Base-by-base conservation (phyloP, 257 asterid species). In the Marsdenia floribunda region DNA sequence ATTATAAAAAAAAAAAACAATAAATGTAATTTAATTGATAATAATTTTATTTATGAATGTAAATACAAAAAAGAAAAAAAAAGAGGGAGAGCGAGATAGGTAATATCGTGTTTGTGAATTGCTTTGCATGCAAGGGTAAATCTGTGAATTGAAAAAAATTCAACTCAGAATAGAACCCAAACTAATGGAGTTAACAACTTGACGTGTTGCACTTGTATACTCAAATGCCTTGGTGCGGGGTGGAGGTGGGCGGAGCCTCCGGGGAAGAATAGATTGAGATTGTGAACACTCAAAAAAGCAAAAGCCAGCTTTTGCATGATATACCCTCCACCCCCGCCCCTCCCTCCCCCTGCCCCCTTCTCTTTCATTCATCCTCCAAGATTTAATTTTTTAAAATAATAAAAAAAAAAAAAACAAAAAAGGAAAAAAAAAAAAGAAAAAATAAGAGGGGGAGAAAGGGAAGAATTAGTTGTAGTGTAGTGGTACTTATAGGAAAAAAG, bases 181-280 rank as follows among this genome's bases (percentile, higher is more conserved):
- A 72, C 37, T 0, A 8, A 14, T 57, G 69, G 80, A 72, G 70
- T 61, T 61, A 74, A 80, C 75, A 58, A 68, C 74, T 72, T 76
- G 79, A 80, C 78, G 80, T 76, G 84, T 68, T 57, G 69, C 73
- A 74, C 69, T 78, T 73, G 83, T 76, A 73, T 69, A 68, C 73
- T 78, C 71, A 50, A 44, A 35, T 21, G 19, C 12, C 46, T 55
- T 55, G 61, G 13, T 55, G 61, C n/a, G 57, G 57, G 55, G 19
- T 47, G 1, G 57, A 49, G 19, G 15, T 49, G 57, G 47, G 69
- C 35, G 52, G 60, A 21, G 18, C n/a, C n/a, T n/a, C n/a, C 67
- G 35, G 37, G 74, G 74, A 81, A n/a, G 57, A 73, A 72, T 29
- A 38, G 76, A 71, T 53, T 21, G 21, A 21, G n/a, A 53, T 9